Evolutionary conservation across 169 alveolate species (phyloP), one percentile per base, ranked within the genome.

Genomic region (Condylostoma magnum): DNA sequence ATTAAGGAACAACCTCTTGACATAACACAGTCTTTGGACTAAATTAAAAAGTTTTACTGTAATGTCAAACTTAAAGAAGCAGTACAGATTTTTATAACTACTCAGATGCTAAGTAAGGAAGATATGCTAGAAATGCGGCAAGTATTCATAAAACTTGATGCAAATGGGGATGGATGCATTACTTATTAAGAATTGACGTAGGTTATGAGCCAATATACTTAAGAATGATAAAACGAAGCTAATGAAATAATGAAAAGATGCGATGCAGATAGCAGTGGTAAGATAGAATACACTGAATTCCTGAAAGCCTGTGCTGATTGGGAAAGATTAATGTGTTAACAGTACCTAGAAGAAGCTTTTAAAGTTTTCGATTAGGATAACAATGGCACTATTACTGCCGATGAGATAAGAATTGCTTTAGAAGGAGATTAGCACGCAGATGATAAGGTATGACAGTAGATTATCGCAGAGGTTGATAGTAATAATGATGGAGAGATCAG

Each of bases 401-500:
- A 71, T 22, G 75, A 51, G 52, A 36, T 71, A 10, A 56, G 58
- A 20, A 36, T 18, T 12, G 41, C 60, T 1, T 65, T 53, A 3
- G 85, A 73, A 57, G 65, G 58, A 48, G 65, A 56, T 43, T 67
- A 46, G 63, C 36, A 67, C 6, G 51, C 46, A 6, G 60, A 68
- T 67, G 41, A 76, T 53, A 68, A 55, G 44, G 73, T 76, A 25
- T 54, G 57, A 41, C 56, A 68, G 57, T 77, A 76, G 58, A 34
- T 76, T 36, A 27, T 76, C 38, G 63, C 47, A n/a, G 78, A 76
- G 47, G 70, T 68, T 3, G 73, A 73, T 34, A 76, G 30, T 25
- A 58, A 46, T 36, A 75, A 67, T 38, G 46, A 76, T 47, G 78
- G 71, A 68, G 83, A 67, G 48, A 76, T 76, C 57, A 67, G 54